Base-by-base conservation (phyloP, 495 filamentous ascomycete species). In the Penicillium subrubescens region DNA sequence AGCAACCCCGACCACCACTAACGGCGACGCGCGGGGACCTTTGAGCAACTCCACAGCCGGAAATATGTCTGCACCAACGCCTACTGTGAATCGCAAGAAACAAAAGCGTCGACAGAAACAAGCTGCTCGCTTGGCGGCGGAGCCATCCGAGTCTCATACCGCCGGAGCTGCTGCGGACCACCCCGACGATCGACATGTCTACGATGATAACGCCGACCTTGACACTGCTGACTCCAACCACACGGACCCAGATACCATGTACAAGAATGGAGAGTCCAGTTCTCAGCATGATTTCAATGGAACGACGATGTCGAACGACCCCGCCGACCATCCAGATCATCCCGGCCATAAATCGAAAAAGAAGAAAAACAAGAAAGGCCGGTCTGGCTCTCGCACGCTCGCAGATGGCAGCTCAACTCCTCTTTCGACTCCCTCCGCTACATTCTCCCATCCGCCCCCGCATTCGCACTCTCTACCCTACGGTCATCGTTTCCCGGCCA, bases 1-100 rank as follows among this genome's bases (percentile, higher is more conserved):
- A 56, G 59, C 70, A n/a, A 62, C 69, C 60, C 71, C 80, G 64
- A 68, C 74, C 64, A 74, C 73, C 23, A 78, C 74, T 31, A 79
- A 77, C 61, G 73, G 75, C 65, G 71, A 75, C 66, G 65, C 71
- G 66, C 68, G 62, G 61, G 74, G 63, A 65, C 70, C 71, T 39
- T 70, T 65, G 69, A 70, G 62, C 66, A 70, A 64, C 57, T 61
- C 73, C 8, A 59, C 61, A 21, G 55, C 70, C 60, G 76, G 73
- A 58, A 60, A 66, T n/a, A 78, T 71, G 60, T 66, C 79, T 6
- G 64, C 71, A 35, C 75, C 83, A 51, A 48, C 59, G 19, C 59
- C 69, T 2, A 50, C 54, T 5, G 90, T 94, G 46, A 97, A 97
- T 77, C 87, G 91, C 71, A 97, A 97, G 79, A 97, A 97, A 77